Evolutionary conservation across 2,329 filamentous ascomycete species (phyloP).

Genomic region (Akanthomyces lecanii): DNA sequence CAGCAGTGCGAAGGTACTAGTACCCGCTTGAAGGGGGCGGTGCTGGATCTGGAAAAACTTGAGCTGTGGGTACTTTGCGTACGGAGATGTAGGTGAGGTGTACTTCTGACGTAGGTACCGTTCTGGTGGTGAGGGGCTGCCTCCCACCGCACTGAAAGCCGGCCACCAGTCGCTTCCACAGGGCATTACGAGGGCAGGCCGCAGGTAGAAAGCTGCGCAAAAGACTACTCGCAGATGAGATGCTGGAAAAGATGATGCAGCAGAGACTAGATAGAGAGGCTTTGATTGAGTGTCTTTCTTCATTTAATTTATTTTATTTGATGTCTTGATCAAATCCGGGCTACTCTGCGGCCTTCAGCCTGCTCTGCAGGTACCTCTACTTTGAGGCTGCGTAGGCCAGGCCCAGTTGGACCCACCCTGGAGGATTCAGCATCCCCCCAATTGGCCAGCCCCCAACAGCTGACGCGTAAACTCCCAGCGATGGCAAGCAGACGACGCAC

Average conservation of each 20-base stretch:
- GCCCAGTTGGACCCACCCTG: conserved; percentile 8
- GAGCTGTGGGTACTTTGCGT: neutral
- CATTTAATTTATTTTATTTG: neutral
- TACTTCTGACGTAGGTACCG: neutral
- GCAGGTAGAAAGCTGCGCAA: neutral
- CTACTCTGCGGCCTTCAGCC: neutral
- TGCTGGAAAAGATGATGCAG: neutral
- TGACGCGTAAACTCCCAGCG: conserved; percentile 29
- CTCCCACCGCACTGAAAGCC: neutral
- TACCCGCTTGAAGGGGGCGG: conserved; percentile 19
- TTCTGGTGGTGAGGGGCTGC: neutral
- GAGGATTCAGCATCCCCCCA: conserved; percentile 15
- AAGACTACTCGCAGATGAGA: neutral
- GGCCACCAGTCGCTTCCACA: neutral
- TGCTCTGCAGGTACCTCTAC: conserved; percentile 13
- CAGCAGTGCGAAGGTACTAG: conserved; percentile 18
- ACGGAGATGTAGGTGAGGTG: neutral
- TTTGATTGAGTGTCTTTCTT: neutral
- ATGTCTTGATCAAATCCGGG: neutral
- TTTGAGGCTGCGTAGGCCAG: conserved; percentile 17
- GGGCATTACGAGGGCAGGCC: neutral
- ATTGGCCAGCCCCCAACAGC: conserved; percentile 28
- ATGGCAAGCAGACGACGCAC: conserved; percentile 18
- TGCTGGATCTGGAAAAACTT: conserved; percentile 18
- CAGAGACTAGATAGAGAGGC: neutral